A percentile compares a stretch with the other conserved stretches of the same genome.
Conservation (phyloP, 306 rosid species). For the Gastrolobium villosum region DNA sequence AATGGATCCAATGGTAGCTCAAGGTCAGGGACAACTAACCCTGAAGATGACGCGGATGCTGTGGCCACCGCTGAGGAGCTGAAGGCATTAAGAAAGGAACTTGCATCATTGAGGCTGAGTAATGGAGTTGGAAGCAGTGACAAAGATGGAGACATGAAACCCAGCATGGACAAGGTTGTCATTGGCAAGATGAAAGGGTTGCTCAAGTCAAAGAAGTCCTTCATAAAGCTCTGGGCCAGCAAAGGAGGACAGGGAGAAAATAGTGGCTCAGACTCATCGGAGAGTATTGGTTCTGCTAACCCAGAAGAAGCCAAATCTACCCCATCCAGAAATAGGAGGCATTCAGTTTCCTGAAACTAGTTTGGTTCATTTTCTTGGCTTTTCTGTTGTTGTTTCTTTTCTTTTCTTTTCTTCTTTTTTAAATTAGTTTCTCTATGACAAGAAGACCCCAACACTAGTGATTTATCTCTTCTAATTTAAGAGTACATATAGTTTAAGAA, state of each 20-base stretch:
- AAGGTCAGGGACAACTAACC: conserved; percentile 84
- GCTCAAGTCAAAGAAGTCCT: conserved; percentile 85
- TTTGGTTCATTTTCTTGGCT: conserved; percentile 44
- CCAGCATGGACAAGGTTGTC: conserved; percentile 74
- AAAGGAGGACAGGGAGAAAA: conserved; percentile 87
- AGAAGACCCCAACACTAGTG: conserved; percentile 51
- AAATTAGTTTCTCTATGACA: conserved; percentile 45
- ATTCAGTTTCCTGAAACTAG: conserved; percentile 84
- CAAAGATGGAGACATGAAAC: conserved; percentile 66
- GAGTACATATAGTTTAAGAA: conserved; percentile 60
- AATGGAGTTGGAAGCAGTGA: conserved; percentile 59
- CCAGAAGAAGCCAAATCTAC: conserved; percentile 94
- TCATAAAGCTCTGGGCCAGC: conserved; percentile 82
- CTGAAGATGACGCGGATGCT: conserved; percentile 81
- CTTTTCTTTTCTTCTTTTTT: conserved; percentile 9
- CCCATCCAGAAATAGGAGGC: conserved; percentile 91
- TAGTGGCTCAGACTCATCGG: conserved; percentile 95
- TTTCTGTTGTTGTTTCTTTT: conserved; percentile 19
- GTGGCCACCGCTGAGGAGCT: conserved; percentile 86
- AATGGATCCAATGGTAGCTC: conserved; percentile 85
- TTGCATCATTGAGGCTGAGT: conserved; percentile 81
- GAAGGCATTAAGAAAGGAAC: conserved; percentile 84
- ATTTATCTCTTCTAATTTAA: conserved; percentile 54
- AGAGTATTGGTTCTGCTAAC: conserved; percentile 79
- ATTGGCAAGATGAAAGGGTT: conserved; percentile 81